Conservation (phyloP, 805 yeast genomes). For the Blastobotrys peoriensis region DNA sequence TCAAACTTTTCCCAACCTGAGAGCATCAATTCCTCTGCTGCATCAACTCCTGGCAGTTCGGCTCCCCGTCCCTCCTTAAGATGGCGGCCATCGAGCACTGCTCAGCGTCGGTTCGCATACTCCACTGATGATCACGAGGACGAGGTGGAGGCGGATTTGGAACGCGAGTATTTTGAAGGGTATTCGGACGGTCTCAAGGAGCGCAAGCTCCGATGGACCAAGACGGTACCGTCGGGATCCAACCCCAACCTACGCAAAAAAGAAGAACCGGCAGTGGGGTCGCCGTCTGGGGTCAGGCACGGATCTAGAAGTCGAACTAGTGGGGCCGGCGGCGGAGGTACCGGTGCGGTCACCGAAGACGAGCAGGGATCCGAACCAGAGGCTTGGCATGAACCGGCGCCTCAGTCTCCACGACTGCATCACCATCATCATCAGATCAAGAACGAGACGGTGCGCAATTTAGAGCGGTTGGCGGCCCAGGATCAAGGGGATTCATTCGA, state of each 20-base stretch:
- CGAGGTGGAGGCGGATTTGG: conserved; percentile 58
- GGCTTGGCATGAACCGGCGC: background rate
- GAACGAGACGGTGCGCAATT: background rate
- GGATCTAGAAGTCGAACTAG: background rate
- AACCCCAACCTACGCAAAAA: background rate
- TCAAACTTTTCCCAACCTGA: background rate
- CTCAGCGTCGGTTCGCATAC: conserved; percentile 37
- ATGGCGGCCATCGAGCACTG: conserved; percentile 6
- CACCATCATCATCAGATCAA: background rate
- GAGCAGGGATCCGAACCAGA: background rate
- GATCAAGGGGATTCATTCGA: background rate
- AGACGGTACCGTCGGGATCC: background rate
- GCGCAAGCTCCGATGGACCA: conserved; percentile 23
- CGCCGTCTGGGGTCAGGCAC: conserved; percentile 1
- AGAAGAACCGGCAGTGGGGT: background rate
- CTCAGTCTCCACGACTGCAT: background rate
- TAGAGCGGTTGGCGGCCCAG: background rate
- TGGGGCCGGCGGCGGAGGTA: background rate
- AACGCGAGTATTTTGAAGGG: conserved; percentile 62
- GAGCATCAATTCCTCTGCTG: background rate
- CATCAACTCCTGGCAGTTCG: conserved; percentile 1
- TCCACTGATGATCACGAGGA: conserved; percentile 79
- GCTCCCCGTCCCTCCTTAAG: background rate
- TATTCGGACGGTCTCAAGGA: conserved; percentile 61
- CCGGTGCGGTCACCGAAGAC: background rate